Base-by-base conservation (phyloP, 768 basidiomycete species). In the Lactarius hatsudake region DNA sequence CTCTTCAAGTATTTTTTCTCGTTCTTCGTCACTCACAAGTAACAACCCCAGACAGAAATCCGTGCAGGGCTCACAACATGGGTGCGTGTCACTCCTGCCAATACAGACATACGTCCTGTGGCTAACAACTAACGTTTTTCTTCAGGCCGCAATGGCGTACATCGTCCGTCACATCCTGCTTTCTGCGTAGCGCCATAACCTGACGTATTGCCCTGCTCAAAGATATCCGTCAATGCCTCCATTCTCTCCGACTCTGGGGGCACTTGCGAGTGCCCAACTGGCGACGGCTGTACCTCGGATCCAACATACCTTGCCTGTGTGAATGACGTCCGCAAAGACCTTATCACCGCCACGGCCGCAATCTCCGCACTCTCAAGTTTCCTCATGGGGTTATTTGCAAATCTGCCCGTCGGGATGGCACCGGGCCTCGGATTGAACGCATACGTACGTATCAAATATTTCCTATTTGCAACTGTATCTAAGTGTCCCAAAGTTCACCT, bases 341-440 rank as follows among this genome's bases (percentile, higher is more conserved):
- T 94, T 67, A 93, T 94, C 72, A 93, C 89, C 6, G 83, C 89
- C 13, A 94, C 93, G 0, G 91, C 92, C 13, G 88, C 90, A 62
- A 83, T 93, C 66, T 81, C 90, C 5, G 86, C 89, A 0, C 82
- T 95, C 8, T 77, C 91, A 9, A 89, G 88, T 20, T 85, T 89
- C 74, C 83, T 93, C 67, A 93, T 95, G 91, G 93, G 93, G 56
- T 78, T 88, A 17, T 75, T 93, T 26, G 93, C 91, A 48, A 95
- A 95, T 74, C 79, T 95, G n/a, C 93, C 93, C 2, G 85, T 95
- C n/a, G 91, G 88, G 40, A 84, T 94, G 77, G 93, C 93, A 2
- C 93, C 93, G 26, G 93, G 93, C 66, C 81, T 95, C 67, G 93
- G 93, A 63, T 77, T 93, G 30, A 91, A 91, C 69, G 90, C 90